Conservation (phyloP, 495 filamentous ascomycete species). For the Penicillium arizonense region DNA sequence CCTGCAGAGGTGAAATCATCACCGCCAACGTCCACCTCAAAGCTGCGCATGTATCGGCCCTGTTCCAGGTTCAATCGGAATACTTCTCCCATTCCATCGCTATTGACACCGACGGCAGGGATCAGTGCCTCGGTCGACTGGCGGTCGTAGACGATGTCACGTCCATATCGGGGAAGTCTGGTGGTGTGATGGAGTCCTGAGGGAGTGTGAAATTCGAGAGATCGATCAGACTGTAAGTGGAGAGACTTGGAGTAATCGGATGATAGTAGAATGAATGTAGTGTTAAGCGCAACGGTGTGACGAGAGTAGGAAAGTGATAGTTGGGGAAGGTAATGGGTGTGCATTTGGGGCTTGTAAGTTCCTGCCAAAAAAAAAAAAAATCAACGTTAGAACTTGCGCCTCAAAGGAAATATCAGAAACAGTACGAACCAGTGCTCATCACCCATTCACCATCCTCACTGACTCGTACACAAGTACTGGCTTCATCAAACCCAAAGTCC, state of each 20-base stretch:
- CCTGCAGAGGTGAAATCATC: slow-evolving; percentile 66
- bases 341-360: slow-evolving; percentile 95
- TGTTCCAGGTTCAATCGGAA: slow-evolving; percentile 88
- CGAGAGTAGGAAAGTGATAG: slow-evolving; percentile 88
- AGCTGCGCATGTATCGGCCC: slow-evolving; percentile 83
- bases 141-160: slow-evolving; percentile 82
- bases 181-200: slow-evolving; percentile 84
- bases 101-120: slow-evolving; percentile 82
- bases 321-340: slow-evolving; percentile 90
- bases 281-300: slow-evolving; percentile 91
- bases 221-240: slow-evolving; percentile 88
- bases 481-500: slow-evolving; percentile 98
- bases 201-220: slow-evolving; percentile 91
- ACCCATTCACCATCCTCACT: slow-evolving; percentile 98
- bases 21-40: slow-evolving; percentile 80
- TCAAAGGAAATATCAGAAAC: not conserved
- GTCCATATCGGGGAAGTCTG: slow-evolving; percentile 85
- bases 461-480: slow-evolving; percentile 85
- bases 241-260: slow-evolving; percentile 93
- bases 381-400: slow-evolving; percentile 13
- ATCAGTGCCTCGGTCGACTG: slow-evolving; percentile 84
- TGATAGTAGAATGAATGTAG: slow-evolving; percentile 89
- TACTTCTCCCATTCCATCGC: slow-evolving; percentile 83
- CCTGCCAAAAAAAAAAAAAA: slow-evolving; percentile 36
- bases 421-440: slow-evolving; percentile 81